Evolutionary conservation across 2,329 filamentous ascomycete genomes (phyloP).

Genomic region (Cadophora luteo-olivacea): DNA sequence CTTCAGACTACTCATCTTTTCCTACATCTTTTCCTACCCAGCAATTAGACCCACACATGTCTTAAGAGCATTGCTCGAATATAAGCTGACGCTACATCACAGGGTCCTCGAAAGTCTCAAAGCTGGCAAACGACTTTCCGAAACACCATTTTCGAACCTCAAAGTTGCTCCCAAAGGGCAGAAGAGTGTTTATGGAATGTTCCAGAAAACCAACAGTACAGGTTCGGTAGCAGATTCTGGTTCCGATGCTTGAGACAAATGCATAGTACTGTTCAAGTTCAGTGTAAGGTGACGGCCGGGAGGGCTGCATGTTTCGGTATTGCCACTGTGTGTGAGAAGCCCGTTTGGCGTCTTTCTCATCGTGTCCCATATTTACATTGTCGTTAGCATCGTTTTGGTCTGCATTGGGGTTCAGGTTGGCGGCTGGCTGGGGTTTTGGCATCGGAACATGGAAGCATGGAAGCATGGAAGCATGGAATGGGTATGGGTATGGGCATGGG

Average conservation of each 20-base stretch:
- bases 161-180: conserved; percentile 68
- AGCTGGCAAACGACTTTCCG: conserved; percentile 74
- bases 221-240: conserved; percentile 16
- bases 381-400: conserved; percentile 12
- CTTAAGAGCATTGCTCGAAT: background rate
- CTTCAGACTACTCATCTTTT: background rate
- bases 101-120: conserved; percentile 87
- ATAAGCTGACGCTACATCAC: conserved; percentile 22
- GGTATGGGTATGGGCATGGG: too few species aligned
- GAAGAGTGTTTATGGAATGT: conserved; percentile 66
- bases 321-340: background rate
- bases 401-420: conserved; percentile 24
- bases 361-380: conserved; percentile 1
- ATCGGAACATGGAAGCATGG: conserved; percentile 27
- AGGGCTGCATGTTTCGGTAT: background rate
- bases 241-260: conserved; percentile 2
- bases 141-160: conserved; percentile 72
- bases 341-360: background rate
- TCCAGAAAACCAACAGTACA: conserved; percentile 39
- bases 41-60: too few species aligned
- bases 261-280: background rate
- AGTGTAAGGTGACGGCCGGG: background rate
- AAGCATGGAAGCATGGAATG: conserved; percentile 16
- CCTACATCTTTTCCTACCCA: background rate
- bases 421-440: conserved; percentile 32